Base-by-base conservation (phyloP, 2,329 filamentous ascomycete species). In the Cercospora sp. region DNA sequence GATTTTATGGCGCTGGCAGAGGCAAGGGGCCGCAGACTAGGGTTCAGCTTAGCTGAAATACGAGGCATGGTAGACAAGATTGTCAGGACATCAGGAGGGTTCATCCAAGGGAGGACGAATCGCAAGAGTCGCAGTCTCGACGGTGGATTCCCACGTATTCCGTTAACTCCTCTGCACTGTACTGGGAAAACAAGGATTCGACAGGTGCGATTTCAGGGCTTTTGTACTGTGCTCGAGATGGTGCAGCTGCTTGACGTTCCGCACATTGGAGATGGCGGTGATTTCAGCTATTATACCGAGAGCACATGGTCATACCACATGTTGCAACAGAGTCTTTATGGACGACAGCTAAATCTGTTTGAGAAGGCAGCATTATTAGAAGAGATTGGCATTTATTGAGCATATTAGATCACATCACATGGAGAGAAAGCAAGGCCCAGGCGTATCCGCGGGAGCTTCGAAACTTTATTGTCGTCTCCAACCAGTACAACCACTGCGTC, bases 361-460 rank as follows among this genome's bases (percentile, higher is more conserved):
- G 51, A 63, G 13, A 59, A 53, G 28, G 64, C 65, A 21, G 65
- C 65, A n/a, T 16, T 67, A 18, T 40, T 67, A n/a, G 61, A 63
- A 18, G 51, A 67, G 26, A 63, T 18, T 28, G 55, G n/a, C 10
- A 59, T 59, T 28, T 26, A 59, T 26, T 30, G 21, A 59, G 26
- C n/a, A 18, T 37, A 30, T 16, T 32, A 28, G 32, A 32, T 26
- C 55, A 34, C 28, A 10, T 34, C n/a, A n/a, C 5, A 43, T 61
- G 58, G 28, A 24, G 58, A 10, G 9, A 7, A 28, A 3, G 12
- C 59, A 28, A 18, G 32, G 45, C 16, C 30, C n/a, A 30, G 49
- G 49, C 30, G 12, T 10, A 40, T 18, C 30, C 24, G 59, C 59
- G 32, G 40, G 24, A 43, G 24, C 34, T 30, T 43, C 34, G 34